Percentiles rank a stretch among this genome's conserved stretches.
Conservation (phyloP, 257 asterid species). For the Capsicum pubescens region DNA sequence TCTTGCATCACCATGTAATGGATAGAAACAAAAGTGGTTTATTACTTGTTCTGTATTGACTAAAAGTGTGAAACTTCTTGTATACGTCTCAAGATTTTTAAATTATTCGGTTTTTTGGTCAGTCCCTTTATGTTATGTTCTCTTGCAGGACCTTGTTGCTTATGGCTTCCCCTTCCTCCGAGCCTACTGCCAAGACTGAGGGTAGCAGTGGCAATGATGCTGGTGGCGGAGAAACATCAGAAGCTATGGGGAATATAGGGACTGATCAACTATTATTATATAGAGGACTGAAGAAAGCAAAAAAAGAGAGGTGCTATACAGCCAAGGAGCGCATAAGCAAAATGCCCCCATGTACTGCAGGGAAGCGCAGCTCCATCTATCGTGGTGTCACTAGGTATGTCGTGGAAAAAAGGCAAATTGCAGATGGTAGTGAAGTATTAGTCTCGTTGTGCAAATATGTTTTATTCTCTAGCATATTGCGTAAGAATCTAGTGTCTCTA, state of each 20-base stretch:
- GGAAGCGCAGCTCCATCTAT: conserved; percentile 96
- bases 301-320: conserved; percentile 89
- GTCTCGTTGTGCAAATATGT: neutral
- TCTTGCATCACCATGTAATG: conserved; percentile 19
- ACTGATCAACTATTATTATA: conserved; percentile 67
- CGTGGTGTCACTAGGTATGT: conserved; percentile 95
- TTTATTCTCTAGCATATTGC: neutral
- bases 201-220: conserved; percentile 44
- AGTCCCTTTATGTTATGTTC: neutral
- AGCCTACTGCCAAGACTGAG: conserved; percentile 64
- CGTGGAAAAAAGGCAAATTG: conserved; percentile 1
- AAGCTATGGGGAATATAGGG: conserved; percentile 43
- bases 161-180: conserved; percentile 80
- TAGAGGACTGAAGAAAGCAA: conserved; percentile 90
- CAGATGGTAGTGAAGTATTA: conserved; percentile 9
- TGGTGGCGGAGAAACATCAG: conserved; percentile 66
- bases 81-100: neutral
- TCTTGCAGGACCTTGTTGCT: conserved; percentile 28
- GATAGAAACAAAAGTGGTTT: neutral
- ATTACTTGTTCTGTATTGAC: neutral
- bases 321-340: conserved; percentile 98
- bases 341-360: conserved; percentile 99
- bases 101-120: neutral
- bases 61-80: neutral
- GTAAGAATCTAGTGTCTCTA: conserved; percentile 22